Percentiles rank a stretch among this genome's conserved stretches.
Evolutionary conservation across 192 early-diverging fungal genomes (phyloP).

Genomic region (Bifiguratus adelaidae): DNA sequence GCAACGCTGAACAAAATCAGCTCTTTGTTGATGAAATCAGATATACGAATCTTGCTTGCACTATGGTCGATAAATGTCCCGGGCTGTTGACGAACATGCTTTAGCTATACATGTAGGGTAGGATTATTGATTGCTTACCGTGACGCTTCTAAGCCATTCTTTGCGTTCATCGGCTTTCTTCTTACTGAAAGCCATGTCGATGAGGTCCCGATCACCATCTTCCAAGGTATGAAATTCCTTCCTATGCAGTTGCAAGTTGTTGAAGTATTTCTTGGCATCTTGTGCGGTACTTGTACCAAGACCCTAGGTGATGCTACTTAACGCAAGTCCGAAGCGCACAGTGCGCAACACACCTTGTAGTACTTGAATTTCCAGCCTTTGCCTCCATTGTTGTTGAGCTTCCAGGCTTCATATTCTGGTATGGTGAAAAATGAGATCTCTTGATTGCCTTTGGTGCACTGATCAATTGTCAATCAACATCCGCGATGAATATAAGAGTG

Average conservation of each 20-base stretch:
- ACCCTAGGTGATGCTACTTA: constrained; percentile 37
- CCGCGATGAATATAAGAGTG: neutral
- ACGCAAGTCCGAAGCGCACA: neutral
- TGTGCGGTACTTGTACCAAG: constrained; percentile 77
- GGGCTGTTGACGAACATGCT: constrained; percentile 31
- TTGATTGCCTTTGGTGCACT: constrained; percentile 47
- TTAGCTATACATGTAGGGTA: neutral
- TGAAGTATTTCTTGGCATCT: constrained; percentile 91
- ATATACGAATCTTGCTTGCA: constrained; percentile 61
- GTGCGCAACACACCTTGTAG: constrained; percentile 51
- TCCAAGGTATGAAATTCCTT: constrained; percentile 58
- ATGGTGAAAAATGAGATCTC: constrained; percentile 80
- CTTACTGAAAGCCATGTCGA: constrained; percentile 98
- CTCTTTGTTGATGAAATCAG: constrained; percentile 93
- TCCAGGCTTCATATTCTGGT: constrained; percentile 88
- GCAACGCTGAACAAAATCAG: constrained; percentile 91
- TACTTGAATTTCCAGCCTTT: constrained; percentile 87
- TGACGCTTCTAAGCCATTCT: constrained; percentile 75
- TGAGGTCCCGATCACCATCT: constrained; percentile 55
- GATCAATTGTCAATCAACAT: constrained; percentile 3
- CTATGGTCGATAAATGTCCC: constrained; percentile 87
- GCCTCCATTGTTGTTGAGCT: constrained; percentile 45
- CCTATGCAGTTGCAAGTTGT: constrained; percentile 63
- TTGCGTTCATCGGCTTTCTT: constrained; percentile 91
- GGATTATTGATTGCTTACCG: constrained; percentile 15